Evolutionary conservation across 2,329 filamentous ascomycete species (phyloP), one percentile per base, ranked within the genome.

Genomic region (Pseudogymnoascus sp.): DNA sequence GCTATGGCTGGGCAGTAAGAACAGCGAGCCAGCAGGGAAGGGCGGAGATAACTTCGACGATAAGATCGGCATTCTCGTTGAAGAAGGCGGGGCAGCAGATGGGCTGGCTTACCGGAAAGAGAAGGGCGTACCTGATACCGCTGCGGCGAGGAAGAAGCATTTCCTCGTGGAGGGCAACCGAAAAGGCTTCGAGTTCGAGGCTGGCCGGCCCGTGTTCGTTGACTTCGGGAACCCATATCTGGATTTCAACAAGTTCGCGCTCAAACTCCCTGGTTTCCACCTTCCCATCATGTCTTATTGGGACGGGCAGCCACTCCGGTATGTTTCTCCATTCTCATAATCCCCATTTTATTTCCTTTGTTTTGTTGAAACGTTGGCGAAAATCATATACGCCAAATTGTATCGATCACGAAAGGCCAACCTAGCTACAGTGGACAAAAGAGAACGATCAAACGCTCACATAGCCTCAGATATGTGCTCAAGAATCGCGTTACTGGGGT

Each of bases 181-280:
- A 70, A 73, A 76, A 54, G 72, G 71, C 36, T 84, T 81, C 80
- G 64, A 81, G 13, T 85, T 86, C 68, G 78, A 79, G 69, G 81
- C 80, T 64, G 81, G 74, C 8, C 71, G 73, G 65, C 78, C 77
- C 26, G 84, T 84, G 63, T 78, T 77, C 0, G 71, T 83, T 21
- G 82, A 85, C 69, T 97, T 99, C 74, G 96, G 87, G 74, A 97
- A 97, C 72, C 88, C 89, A 1, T 97, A 96, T 74, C 75, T 99
- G 50, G 91, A 96, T 74, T 97, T 97, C 72, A 88, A 86, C 70
- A 86, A 87, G 66, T 86, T 93, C 68, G 80, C 87, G 29, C 75
- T 94, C 21, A 80, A 83, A 59, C 71, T 94, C 31, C 90, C 90
- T 0, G 87, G 88, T 0, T 90, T 92, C 67, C 84, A 84, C 9